Percentiles rank a stretch among this genome's conserved stretches.
Evolutionary conservation across 768 basidiomycete species (phyloP).

Genomic region (Hericium rajendrae): DNA sequence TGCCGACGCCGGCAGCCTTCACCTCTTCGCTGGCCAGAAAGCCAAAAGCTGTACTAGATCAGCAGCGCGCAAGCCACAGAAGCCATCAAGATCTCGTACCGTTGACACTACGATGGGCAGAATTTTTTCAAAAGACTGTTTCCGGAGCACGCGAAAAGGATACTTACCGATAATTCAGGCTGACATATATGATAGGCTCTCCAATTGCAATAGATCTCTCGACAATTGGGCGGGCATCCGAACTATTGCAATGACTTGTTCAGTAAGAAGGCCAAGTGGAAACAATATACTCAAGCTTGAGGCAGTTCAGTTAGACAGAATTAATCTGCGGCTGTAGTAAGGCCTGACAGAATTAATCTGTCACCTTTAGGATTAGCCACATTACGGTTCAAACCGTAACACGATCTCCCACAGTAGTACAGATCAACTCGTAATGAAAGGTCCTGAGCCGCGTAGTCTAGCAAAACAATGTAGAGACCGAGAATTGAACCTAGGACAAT

Average conservation of each 20-base stretch:
- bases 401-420: too few species aligned
- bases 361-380: too few species aligned
- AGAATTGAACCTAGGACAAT: too few species aligned
- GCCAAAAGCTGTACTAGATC: neutral
- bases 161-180: conserved; percentile 13
- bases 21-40: neutral
- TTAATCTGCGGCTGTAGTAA: too few species aligned
- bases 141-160: neutral
- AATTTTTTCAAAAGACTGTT: neutral
- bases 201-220: conserved; percentile 12
- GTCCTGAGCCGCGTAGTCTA: too few species aligned
- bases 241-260: neutral
- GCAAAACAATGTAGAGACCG: too few species aligned
- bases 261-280: neutral
- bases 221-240: conserved; percentile 11
- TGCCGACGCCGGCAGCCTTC: neutral
- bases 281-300: neutral
- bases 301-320: too few species aligned
- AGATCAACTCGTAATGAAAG: too few species aligned
- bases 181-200: conserved; percentile 14
- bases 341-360: too few species aligned
- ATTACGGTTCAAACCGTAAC: too few species aligned
- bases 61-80: neutral
- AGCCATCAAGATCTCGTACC: neutral
- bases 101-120: neutral